phyloP scores from a whole-genome alignment of 2,329 filamentous ascomycete genomes.

The Ceratocystiopsis minuta region DNA sequence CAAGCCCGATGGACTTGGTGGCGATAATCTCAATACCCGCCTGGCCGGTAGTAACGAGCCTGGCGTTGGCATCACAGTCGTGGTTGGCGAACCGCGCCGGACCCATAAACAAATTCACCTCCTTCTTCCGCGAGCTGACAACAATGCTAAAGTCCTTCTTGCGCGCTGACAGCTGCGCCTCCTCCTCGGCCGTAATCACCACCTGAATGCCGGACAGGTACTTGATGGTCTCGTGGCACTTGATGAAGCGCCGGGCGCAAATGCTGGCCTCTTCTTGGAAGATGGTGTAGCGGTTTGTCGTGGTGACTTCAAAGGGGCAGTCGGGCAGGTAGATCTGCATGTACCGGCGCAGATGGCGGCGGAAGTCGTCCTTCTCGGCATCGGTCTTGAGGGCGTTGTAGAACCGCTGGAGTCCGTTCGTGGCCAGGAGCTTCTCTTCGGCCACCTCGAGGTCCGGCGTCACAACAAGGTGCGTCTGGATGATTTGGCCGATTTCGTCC shows the following conservation, averaged over 20 bases:
- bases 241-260: slow-evolving; percentile 62
- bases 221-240: slow-evolving; percentile 70
- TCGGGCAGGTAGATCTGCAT: slow-evolving; percentile 84
- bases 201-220: slow-evolving; percentile 86
- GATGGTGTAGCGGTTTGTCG: slow-evolving; percentile 90
- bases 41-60: slow-evolving; percentile 64
- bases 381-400: slow-evolving; percentile 47
- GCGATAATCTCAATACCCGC: slow-evolving; percentile 86
- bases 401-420: slow-evolving; percentile 59
- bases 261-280: slow-evolving; percentile 76
- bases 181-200: slow-evolving; percentile 79
- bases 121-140: slow-evolving; percentile 80
- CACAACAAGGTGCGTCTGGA: slow-evolving; percentile 51
- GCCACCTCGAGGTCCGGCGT: slow-evolving; percentile 53
- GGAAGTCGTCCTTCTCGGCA: slow-evolving; percentile 75
- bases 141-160: slow-evolving; percentile 96
- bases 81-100: slow-evolving; percentile 95
- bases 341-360: slow-evolving; percentile 72
- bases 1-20: slow-evolving; percentile 59
- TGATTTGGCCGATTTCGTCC: slow-evolving; percentile 40
- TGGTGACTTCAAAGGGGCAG: slow-evolving; percentile 79
- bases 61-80: slow-evolving; percentile 84
- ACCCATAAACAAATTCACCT: slow-evolving; percentile 80
- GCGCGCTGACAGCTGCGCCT: slow-evolving; percentile 57
- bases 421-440: slow-evolving; percentile 52